Evolutionary conservation across 148 eudicot species (phyloP).

Genomic region (Rhododendron vialii): DNA sequence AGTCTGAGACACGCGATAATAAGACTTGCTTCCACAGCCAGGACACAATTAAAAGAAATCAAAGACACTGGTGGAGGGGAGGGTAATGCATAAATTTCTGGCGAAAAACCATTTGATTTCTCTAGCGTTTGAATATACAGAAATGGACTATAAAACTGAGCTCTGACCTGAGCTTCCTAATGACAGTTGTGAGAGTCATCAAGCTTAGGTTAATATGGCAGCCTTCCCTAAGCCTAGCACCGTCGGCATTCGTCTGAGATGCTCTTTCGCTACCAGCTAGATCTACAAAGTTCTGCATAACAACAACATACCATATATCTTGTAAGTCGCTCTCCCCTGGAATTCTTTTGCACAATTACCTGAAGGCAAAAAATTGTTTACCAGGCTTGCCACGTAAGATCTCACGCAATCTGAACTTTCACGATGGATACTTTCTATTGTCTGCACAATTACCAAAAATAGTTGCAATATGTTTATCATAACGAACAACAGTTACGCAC

Average conservation of each 20-base stretch:
- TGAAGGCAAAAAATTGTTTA: conserved; percentile 18
- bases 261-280: conserved; percentile 99
- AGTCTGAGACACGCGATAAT: background rate
- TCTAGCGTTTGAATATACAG: background rate
- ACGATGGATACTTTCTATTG: conserved; percentile 85
- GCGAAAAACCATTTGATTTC: background rate
- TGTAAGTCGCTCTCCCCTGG: background rate
- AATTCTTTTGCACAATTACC: background rate
- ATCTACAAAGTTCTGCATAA: conserved; percentile 85
- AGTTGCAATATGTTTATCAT: background rate
- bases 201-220: conserved; percentile 93
- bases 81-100: background rate
- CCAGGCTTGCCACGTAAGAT: conserved; percentile 92
- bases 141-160: background rate
- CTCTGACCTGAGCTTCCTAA: conserved; percentile 86
- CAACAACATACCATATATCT: background rate
- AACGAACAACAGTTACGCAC: background rate
- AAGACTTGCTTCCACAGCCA: background rate
- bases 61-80: background rate
- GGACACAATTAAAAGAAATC: background rate
- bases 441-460: conserved; percentile 43
- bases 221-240: conserved; percentile 93
- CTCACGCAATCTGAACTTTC: conserved; percentile 76
- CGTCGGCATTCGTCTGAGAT: conserved; percentile 88
- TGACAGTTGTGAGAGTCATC: conserved; percentile 95